These are phyloP conservation scores for Zymoseptoria pseudotritici DNA, from an alignment of 2,329 filamentous ascomycete genomes.

Conservation along the genomic window DNA sequence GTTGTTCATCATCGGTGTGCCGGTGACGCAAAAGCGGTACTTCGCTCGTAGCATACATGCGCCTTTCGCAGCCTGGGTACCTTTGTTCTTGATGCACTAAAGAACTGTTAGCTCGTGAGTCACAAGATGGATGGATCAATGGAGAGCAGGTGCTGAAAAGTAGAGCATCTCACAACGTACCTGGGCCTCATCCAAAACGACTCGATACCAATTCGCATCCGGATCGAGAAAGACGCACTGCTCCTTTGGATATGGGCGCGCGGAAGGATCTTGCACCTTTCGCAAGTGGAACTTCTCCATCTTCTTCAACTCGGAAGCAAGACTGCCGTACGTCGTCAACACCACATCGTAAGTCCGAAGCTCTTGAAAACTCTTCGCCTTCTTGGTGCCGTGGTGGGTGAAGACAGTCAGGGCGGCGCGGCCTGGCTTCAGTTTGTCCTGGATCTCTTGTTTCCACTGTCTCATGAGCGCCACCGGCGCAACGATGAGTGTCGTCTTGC, in stretches of 20 bases:
- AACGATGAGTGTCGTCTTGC: slow-evolving; percentile 73
- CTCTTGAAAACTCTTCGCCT: slow-evolving; percentile 51
- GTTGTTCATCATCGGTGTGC: slow-evolving; percentile 84
- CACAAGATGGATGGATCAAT: background rate
- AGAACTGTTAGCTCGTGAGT: background rate
- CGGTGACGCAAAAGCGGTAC: slow-evolving; percentile 68
- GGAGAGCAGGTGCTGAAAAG: background rate
- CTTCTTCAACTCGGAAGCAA: slow-evolving; percentile 60
- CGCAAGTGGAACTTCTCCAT: slow-evolving; percentile 46
- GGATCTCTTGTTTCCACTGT: slow-evolving; percentile 79
- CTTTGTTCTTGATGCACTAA: slow-evolving; percentile 71
- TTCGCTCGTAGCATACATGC: slow-evolving; percentile 51
- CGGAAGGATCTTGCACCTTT: slow-evolving; percentile 39
- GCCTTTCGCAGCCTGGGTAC: slow-evolving; percentile 54
- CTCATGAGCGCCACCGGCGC: slow-evolving; percentile 71
- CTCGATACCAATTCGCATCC: slow-evolving; percentile 53
- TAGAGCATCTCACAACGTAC: background rate
- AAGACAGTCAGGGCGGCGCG: slow-evolving; percentile 55
- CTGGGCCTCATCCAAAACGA: slow-evolving; percentile 67
- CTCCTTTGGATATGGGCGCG: slow-evolving; percentile 27
- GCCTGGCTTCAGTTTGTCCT: slow-evolving; percentile 54
- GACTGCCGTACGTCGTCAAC: slow-evolving; percentile 68
- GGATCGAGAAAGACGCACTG: slow-evolving; percentile 40
- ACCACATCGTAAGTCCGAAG: slow-evolving; percentile 65
- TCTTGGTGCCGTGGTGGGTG: slow-evolving; percentile 58